Base-by-base conservation (phyloP, 1,284 basidiomycete species). In the Cutaneotrichosporon dermatis region DNA sequence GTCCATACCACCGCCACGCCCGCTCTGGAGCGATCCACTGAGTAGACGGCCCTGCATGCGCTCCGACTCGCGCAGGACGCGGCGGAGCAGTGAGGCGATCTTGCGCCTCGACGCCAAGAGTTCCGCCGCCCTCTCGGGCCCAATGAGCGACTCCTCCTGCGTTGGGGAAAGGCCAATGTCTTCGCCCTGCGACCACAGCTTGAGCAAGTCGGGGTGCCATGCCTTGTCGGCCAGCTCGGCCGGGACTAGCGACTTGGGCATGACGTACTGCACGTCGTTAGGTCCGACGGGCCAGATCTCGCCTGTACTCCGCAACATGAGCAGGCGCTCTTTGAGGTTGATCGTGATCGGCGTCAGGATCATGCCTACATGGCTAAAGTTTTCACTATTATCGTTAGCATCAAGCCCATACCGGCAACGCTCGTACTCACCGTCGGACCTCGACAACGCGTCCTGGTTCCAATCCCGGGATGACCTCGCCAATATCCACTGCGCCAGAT, bases 211-310 rank as follows among this genome's bases (percentile, higher is more conserved):
- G 3, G 65, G 62, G 0, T 64, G 65, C 71, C 71, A 73, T 41
- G 69, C 70, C 50, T 49, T 33, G 6, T 62, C 54, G 12, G 64
- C 61, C 1, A 71, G 41, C 0, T 57, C 37, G 3, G 58, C 42
- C 8, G 69, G 59, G 4, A 74, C 58, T 12, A 77, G 60, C 1
- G 70, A 69, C 0, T 63, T 43, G 0, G 76, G 77, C 62, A 79
- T 68, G 59, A 74, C 63, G 59, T 71, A 79, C 61, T 75, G 74
- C 8, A 80, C 68, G 63, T 79, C 76, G 49, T 73, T 69, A 2
- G 65, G 15, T 5, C 65, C 62, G 6, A 74, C 60, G 4, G 75
- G 76, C 65, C 74, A 72, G 37, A 74, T 65, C 49, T 74, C 73
- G 8, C 78, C 78, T 6, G 65, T 62, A 0, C 65, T 34, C 15